phyloP scores from a whole-genome alignment of 805 yeast species.

The Wickerhamiella alocasiicola region DNA sequence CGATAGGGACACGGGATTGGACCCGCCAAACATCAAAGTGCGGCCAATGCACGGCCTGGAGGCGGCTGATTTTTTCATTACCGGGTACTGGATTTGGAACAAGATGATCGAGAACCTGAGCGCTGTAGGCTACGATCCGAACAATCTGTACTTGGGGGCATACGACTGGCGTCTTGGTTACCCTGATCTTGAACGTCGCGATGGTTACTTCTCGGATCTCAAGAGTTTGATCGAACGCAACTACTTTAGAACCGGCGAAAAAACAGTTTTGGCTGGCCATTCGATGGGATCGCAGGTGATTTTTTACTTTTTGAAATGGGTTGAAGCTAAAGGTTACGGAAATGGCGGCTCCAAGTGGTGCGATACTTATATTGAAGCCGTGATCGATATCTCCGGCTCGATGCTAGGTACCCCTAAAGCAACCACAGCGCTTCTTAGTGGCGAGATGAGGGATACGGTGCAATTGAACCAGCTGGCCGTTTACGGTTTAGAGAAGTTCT shows the following conservation, averaged over 20 bases:
- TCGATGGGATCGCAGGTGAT: conserved; percentile 94
- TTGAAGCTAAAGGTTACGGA: conserved; percentile 71
- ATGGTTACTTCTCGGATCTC: conserved; percentile 68
- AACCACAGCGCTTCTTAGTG: conserved; percentile 80
- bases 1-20: conserved; percentile 84
- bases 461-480: conserved; percentile 87
- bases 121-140: conserved; percentile 86
- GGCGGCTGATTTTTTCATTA: conserved; percentile 89
- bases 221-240: conserved; percentile 60
- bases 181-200: conserved; percentile 76
- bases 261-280: conserved; percentile 72
- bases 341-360: conserved; percentile 91
- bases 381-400: conserved; percentile 83
- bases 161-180: conserved; percentile 95
- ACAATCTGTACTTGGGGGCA: conserved; percentile 79
- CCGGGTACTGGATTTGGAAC: conserved; percentile 99
- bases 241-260: conserved; percentile 41
- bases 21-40: conserved; percentile 68
- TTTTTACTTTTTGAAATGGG: conserved; percentile 91
- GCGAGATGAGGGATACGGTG: conserved; percentile 97
- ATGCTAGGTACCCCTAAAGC: conserved; percentile 89
- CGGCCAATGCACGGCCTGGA: conserved; percentile 95
- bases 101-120: conserved; percentile 89
- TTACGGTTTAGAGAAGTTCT: conserved; percentile 87
- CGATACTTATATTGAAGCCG: conserved; percentile 66